Evolutionary conservation across 768 basidiomycete species (phyloP), one percentile per base, ranked within the genome.

Genomic region (Tylopilus sp.): DNA sequence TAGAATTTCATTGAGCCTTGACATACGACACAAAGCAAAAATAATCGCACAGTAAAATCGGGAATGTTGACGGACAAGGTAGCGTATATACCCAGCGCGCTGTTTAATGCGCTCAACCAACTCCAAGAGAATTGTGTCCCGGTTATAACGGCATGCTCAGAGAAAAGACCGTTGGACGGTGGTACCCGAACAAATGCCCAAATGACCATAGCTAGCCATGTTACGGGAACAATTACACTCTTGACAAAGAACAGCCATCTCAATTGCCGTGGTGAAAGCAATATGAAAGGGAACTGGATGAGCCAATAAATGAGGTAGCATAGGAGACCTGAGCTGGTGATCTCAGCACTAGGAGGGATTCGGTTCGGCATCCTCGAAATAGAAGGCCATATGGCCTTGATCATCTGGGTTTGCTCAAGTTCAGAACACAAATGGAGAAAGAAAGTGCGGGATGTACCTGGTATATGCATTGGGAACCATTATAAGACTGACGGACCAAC

Each of bases 31-130:
- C 22, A 38, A 8, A 67, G 22, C 41, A 38, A 9, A 9, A 15
- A 36, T 4, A 7, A 30, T 4, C 69, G 47, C 51, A 75, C 72
- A 13, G 90, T 91, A 58, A 94, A 91, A 67, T 95, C 92, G 8
- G 91, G 86, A 50, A 91, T 90, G 60, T 91, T 91, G 53, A 88
- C 83, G 0, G 83, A 77, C 12, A 89, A 70, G 10, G 85, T 88
- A 5, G 86, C 75, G 67, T 85, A 93, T 50, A 78, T 76, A 0
- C 88, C 91, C 9, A 94, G 70, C 4, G 85, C 84, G 51, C 85
- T 85, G 63, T 91, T 94, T 53, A 95, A 62, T 0, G 84, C 82
- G 50, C 77, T 76, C 35, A 95, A 69, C 88, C 88, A 93, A 4
- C 80, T 84, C 85, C 88, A 91, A 10, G 79, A 77, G 39, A 84